A percentile compares a stretch with the other conserved stretches of the same genome.
These are phyloP conservation scores for Colletotrichum shisoi DNA, from an alignment of 2,329 filamentous ascomycete genomes.

Conservation along the genomic window DNA sequence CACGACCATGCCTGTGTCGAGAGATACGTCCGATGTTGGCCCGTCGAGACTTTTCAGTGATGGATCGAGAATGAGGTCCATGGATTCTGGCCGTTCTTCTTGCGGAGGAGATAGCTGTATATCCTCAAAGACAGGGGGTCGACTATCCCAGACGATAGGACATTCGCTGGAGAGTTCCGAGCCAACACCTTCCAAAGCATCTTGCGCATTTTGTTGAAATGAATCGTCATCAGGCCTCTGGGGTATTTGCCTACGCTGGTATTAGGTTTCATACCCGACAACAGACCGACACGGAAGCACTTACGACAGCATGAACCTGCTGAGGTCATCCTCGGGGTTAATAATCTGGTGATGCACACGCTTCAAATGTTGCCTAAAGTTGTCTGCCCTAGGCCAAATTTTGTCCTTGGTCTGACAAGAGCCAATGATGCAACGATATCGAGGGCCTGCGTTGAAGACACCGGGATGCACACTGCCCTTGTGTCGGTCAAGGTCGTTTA, in stretches of 20 bases:
- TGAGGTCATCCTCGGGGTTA: constrained; percentile 51
- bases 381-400: constrained; percentile 82
- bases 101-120: constrained; percentile 25
- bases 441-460: constrained; percentile 56
- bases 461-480: constrained; percentile 72
- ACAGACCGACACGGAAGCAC: constrained; percentile 1
- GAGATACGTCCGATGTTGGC: neutral
- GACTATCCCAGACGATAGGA: constrained; percentile 1
- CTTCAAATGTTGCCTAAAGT: constrained; percentile 81
- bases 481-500: constrained; percentile 84
- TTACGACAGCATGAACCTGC: constrained; percentile 47
- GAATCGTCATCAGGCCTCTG: constrained; percentile 8
- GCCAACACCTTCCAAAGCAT: constrained; percentile 33
- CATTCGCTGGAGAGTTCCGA: constrained; percentile 17
- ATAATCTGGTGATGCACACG: constrained; percentile 66
- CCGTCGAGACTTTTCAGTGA: constrained; percentile 5
- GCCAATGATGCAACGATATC: constrained; percentile 66
- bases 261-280: neutral
- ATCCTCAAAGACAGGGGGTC: constrained; percentile 12
- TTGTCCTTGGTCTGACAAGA: constrained; percentile 70
- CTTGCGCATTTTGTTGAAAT: constrained; percentile 6
- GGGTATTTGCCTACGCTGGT: neutral
- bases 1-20: neutral
- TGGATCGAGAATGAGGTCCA: constrained; percentile 30
- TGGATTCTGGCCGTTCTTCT: constrained; percentile 23